A percentile compares a stretch with the other conserved stretches of the same genome.
Conservation (phyloP, 2,329 filamentous ascomycete genomes). For the Huntiella savannae region DNA sequence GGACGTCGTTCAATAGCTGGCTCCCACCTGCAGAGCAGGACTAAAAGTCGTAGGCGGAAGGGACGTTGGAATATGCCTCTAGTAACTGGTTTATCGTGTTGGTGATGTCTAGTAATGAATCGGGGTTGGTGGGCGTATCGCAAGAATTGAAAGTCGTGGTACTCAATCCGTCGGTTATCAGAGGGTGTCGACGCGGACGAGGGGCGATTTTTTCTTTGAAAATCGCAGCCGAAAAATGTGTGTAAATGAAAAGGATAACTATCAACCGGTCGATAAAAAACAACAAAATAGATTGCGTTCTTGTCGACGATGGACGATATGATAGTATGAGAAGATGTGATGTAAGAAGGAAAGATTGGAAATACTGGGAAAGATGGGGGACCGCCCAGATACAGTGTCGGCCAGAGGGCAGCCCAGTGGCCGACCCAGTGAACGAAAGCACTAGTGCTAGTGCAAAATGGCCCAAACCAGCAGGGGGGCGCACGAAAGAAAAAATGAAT, state of each 20-base stretch:
- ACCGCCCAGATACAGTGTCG: conserved; percentile 12
- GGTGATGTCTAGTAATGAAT: not conserved
- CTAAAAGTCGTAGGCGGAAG: conserved; percentile 2
- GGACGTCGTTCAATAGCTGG: not conserved
- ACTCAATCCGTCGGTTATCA: conserved; percentile 8
- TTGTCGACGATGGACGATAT: not conserved
- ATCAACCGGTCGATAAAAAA: conserved; percentile 8
- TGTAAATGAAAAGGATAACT: not conserved
- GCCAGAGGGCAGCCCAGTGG: not conserved
- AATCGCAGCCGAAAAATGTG: too few relatives aligned
- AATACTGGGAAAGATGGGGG: conserved; percentile 9
- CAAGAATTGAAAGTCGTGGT: not conserved
- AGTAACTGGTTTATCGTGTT: conserved; percentile 1
- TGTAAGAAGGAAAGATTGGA: conserved; percentile 10
- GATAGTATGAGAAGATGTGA: conserved; percentile 7
- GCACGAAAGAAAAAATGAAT: conserved; percentile 7
- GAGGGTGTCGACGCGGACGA: conserved; percentile 10
- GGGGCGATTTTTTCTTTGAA: not conserved
- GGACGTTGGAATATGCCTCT: not conserved
- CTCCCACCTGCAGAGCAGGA: conserved; percentile 10
- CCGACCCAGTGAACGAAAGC: too few relatives aligned
- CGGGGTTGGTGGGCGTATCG: not conserved
- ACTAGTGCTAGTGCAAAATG: too few relatives aligned
- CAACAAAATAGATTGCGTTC: not conserved
- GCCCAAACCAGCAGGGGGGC: too few relatives aligned